These are phyloP conservation scores for Solanum phureja DNA, from an alignment of 257 asterid species.

Conservation along the genomic window DNA sequence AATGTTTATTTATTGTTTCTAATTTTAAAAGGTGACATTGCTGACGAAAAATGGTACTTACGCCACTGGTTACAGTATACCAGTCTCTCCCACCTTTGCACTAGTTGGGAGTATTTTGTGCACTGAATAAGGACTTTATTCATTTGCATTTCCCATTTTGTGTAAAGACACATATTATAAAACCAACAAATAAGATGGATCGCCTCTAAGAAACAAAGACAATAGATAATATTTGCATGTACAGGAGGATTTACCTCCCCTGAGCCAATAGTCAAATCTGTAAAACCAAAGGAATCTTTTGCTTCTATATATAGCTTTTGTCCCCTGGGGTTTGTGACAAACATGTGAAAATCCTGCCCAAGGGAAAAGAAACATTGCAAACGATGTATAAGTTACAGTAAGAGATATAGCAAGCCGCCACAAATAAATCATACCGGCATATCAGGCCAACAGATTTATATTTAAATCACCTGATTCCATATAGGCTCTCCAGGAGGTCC, in stretches of 20 bases:
- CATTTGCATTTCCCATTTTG: neutral
- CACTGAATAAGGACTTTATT: neutral
- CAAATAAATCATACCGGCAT: neutral
- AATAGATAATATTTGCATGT: conserved; percentile 2
- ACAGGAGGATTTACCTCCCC: conserved; percentile 55
- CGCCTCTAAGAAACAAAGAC: neutral
- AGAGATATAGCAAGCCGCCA: neutral
- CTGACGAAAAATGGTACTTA: neutral
- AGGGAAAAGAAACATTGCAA: conserved; percentile 7
- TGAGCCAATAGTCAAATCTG: conserved; percentile 67
- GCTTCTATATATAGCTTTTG: conserved; percentile 68
- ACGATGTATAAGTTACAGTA: neutral
- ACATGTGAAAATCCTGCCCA: conserved; percentile 83
- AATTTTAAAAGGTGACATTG: neutral
- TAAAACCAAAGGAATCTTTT: conserved; percentile 82
- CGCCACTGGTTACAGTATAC: neutral
- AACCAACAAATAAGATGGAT: neutral
- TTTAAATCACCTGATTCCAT: conserved; percentile 81
- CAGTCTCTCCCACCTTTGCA: neutral
- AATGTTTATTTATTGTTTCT: neutral
- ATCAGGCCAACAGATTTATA: neutral
- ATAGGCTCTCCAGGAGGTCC: conserved; percentile 99
- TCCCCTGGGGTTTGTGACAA: conserved; percentile 72
- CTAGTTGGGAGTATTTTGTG: neutral
- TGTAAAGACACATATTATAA: neutral